phyloP scores from a whole-genome alignment of 139 green algal genomes.

The Edaphochlamys debaryana region DNA sequence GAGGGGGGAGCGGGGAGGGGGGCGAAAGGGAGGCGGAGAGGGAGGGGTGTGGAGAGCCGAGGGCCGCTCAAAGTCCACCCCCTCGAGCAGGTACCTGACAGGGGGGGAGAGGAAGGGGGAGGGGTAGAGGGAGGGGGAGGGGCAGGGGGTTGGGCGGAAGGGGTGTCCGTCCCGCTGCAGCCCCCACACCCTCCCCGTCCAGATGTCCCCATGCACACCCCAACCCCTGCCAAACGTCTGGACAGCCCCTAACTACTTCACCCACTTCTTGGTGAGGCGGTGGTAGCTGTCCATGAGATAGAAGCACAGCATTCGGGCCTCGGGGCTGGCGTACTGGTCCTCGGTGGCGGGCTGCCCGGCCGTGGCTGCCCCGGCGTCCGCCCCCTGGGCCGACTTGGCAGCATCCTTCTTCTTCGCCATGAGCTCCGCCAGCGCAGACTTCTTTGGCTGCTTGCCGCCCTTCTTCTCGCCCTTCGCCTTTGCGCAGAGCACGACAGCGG shows the following conservation, averaged over 20 bases:
- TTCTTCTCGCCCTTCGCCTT: slow-evolving; percentile 37
- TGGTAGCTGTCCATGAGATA: slow-evolving; percentile 20
- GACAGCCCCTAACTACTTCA: no score
- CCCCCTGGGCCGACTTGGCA: not conserved
- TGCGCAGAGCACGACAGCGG: not conserved
- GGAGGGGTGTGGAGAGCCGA: no score
- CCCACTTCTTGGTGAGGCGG: slow-evolving; percentile 15
- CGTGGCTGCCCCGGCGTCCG: not conserved
- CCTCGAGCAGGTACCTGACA: slow-evolving; percentile 54
- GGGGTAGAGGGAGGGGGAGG: no score
- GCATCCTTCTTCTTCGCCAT: slow-evolving; percentile 45
- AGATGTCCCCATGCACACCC: no score
- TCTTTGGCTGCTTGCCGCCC: slow-evolving; percentile 13
- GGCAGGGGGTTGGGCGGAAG: no score
- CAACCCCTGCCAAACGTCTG: no score
- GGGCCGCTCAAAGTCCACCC: slow-evolving; percentile 46
- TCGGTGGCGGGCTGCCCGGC: no score
- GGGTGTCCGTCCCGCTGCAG: no score
- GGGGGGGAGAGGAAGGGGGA: no score
- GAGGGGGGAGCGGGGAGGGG: no score
- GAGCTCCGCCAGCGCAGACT: slow-evolving; percentile 21
- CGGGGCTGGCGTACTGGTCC: slow-evolving; percentile 15
- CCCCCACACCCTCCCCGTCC: no score
- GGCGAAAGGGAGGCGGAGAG: no score
- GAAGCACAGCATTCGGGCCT: slow-evolving; percentile 8